These are phyloP conservation scores for Scleromitrula shiraiana DNA, from an alignment of 2,329 filamentous ascomycete species.

Conservation along the genomic window DNA sequence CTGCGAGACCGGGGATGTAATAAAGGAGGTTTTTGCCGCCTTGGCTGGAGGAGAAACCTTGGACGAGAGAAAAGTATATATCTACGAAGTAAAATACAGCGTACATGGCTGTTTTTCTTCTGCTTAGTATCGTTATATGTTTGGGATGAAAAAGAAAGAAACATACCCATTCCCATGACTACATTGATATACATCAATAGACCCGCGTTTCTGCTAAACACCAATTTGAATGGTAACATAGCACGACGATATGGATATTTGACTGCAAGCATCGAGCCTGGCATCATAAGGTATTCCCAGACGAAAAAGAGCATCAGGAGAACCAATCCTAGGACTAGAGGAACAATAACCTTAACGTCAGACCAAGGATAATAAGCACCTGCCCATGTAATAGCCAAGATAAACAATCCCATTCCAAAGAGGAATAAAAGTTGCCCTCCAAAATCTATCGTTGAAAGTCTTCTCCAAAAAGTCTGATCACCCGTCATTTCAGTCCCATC, in stretches of 20 bases:
- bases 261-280: slow-evolving; percentile 38
- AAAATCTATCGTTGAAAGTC: slow-evolving; percentile 47
- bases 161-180: slow-evolving; percentile 44
- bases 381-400: slow-evolving; percentile 39
- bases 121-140: too few relatives aligned
- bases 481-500: slow-evolving; percentile 32
- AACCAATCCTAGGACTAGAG: slow-evolving; percentile 32
- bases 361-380: slow-evolving; percentile 36
- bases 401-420: slow-evolving; percentile 30
- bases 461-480: slow-evolving; percentile 25
- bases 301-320: slow-evolving; percentile 34
- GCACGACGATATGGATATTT: slow-evolving; percentile 47
- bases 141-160: too few relatives aligned
- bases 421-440: slow-evolving; percentile 49
- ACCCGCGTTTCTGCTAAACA: slow-evolving; percentile 48
- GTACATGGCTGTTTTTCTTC: too few relatives aligned
- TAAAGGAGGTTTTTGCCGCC: slow-evolving; percentile 52
- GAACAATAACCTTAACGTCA: slow-evolving; percentile 32
- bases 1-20: slow-evolving; percentile 55
- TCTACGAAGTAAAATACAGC: slow-evolving; percentile 60
- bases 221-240: slow-evolving; percentile 56
- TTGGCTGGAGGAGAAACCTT: slow-evolving; percentile 41
- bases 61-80: slow-evolving; percentile 58
- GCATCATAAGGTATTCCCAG: slow-evolving; percentile 38
- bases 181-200: slow-evolving; percentile 58